Conservation (phyloP, 768 basidiomycete genomes). For the Peribolospora kevripleyi region DNA sequence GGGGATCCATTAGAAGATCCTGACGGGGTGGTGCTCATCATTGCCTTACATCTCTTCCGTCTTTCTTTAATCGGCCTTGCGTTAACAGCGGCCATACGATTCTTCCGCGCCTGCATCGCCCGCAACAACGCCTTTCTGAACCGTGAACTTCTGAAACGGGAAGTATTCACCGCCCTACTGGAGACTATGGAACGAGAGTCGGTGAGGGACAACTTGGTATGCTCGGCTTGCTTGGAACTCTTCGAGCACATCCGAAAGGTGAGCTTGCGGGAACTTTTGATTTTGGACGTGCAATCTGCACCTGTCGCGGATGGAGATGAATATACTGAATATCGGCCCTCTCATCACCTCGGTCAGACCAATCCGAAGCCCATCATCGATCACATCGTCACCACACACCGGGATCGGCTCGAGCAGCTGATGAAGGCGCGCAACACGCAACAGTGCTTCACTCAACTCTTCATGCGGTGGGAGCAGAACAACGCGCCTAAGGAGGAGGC, state of each 20-base stretch:
- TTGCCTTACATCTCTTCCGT: neutral
- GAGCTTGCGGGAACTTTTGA: slow-evolving; percentile 9
- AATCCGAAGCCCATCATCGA: slow-evolving; percentile 66
- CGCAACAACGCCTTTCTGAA: slow-evolving; percentile 41
- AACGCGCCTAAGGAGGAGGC: slow-evolving; percentile 27
- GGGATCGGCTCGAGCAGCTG: slow-evolving; percentile 38
- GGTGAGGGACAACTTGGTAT: slow-evolving; percentile 67
- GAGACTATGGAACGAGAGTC: slow-evolving; percentile 57
- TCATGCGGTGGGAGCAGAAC: slow-evolving; percentile 75
- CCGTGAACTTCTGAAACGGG: slow-evolving; percentile 54
- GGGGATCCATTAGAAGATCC: neutral
- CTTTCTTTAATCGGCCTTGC: slow-evolving; percentile 6
- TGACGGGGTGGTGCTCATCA: neutral
- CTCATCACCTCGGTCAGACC: slow-evolving; percentile 29
- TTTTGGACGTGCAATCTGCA: slow-evolving; percentile 1
- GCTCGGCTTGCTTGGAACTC: slow-evolving; percentile 84
- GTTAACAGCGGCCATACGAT: slow-evolving; percentile 58
- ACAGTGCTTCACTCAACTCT: slow-evolving; percentile 43
- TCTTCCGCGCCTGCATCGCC: slow-evolving; percentile 63
- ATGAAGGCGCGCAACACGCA: slow-evolving; percentile 32
- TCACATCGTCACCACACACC: slow-evolving; percentile 57
- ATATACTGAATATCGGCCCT: neutral
- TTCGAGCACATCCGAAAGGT: slow-evolving; percentile 80
- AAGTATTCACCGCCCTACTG: slow-evolving; percentile 57
- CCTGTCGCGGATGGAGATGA: neutral